Conservation (phyloP, 139 green algal genomes). For the Yamagishiella unicocca region DNA sequence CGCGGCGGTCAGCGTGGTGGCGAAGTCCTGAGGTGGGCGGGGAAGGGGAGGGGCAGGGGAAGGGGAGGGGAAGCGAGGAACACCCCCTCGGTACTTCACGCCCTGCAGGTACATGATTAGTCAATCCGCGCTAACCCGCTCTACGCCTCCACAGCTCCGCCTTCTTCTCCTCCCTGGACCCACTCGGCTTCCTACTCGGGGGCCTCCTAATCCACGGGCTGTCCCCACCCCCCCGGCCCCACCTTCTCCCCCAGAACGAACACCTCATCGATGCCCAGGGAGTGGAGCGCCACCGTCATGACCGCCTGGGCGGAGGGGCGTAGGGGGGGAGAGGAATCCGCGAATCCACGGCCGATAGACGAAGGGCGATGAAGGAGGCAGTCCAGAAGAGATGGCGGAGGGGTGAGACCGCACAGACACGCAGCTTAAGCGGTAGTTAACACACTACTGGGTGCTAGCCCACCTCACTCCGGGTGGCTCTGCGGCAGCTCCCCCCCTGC, state of each 20-base stretch:
- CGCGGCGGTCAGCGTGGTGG: background rate
- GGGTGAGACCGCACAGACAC: too few species aligned
- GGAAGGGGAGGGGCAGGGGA: background rate
- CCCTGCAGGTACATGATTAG: too few species aligned
- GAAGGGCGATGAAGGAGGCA: too few species aligned
- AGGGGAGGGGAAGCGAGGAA: background rate
- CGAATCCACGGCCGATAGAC: too few species aligned
- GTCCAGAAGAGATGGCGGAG: too few species aligned
- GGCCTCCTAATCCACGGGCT: background rate
- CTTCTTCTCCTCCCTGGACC: background rate
- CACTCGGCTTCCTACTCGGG: background rate
- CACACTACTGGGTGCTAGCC: too few species aligned
- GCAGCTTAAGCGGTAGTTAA: too few species aligned
- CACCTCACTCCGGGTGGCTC: too few species aligned
- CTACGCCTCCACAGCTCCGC: background rate
- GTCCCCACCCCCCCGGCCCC: background rate
- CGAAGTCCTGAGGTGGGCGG: background rate
- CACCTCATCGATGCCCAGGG: slow-evolving; percentile 20
- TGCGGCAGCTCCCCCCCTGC: too few species aligned
- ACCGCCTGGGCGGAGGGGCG: background rate
- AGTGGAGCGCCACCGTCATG: slow-evolving; percentile 6
- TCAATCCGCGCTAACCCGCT: background rate
- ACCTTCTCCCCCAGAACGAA: slow-evolving; percentile 17
- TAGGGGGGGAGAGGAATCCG: too few species aligned
- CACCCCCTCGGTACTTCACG: too few species aligned